Evolutionary conservation across 768 basidiomycete species (phyloP), one percentile per base, ranked within the genome.

Genomic region (Mrakia frigida): DNA sequence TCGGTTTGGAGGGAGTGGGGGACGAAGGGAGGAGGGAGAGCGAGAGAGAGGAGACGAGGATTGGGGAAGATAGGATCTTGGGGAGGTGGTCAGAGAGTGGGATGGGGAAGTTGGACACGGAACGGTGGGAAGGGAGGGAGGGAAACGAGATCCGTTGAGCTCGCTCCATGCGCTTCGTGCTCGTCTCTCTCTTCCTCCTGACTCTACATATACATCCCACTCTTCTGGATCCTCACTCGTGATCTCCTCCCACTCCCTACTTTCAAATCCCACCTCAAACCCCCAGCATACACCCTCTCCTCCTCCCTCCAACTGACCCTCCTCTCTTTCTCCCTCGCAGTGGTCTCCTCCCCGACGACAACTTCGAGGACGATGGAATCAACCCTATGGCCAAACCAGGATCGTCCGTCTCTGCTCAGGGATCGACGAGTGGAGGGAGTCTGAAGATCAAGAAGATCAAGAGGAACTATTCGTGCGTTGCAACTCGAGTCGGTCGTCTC

Each of bases 401-500:
- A 13, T 31, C 28, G 2, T 46, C 73, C 10, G 33, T 46, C n/a
- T 23, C 56, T 21, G 3, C 39, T 41, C 61, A 68, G 13, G 43
- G 41, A n/a, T 31, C 23, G 11, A 31, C 33, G 31, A n/a, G 21
- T 31, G 31, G n/a, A n/a, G n/a, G 41, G 25, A 60, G 61, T 25
- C 46, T 74, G 11, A 63, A 52, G 46, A 67, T 74, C 73, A 74
- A 74, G 43, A 74, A 35, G 37, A 74, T 74, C 60, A 74, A 74
- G 41, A 74, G 52, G 63, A 65, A 74, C n/a, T 65, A 33, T 61
- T 67, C 73, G 73, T 68, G 25, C 50, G 73, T 46, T 21, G 4
- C 13, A 39, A 9, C 37, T 31, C 18, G 16, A 18, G 50, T n/a
- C 21, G 6, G 21, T 70, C 25, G n/a, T 13, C 13, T 31, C 31